phyloP scores from a whole-genome alignment of 2,329 filamentous ascomycete genomes.

The Pseudogymnoascus pannorum region DNA sequence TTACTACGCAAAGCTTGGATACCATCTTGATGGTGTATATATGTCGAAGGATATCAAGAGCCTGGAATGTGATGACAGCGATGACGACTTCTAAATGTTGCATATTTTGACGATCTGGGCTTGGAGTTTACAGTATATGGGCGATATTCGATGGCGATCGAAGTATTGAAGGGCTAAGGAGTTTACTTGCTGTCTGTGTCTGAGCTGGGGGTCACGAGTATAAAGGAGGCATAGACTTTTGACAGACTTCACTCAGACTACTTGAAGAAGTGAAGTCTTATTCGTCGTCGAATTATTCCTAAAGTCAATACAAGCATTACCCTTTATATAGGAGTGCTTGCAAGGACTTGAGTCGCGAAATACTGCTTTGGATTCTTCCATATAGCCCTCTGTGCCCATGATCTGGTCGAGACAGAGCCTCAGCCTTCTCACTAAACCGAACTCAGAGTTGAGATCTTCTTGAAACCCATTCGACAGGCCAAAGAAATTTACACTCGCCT shows the following conservation, averaged over 20 bases:
- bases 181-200: not conserved
- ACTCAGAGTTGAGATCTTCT: not conserved
- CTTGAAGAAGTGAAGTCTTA: not conserved
- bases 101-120: not conserved
- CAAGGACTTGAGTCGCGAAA: not conserved
- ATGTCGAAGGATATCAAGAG: slow-evolving; percentile 47
- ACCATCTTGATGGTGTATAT: slow-evolving; percentile 87
- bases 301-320: not conserved
- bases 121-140: not conserved
- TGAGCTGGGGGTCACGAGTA: too few relatives aligned
- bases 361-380: not conserved
- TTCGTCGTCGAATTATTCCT: not conserved
- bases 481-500: not conserved
- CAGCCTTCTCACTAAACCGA: not conserved
- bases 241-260: not conserved
- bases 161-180: not conserved
- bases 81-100: not conserved
- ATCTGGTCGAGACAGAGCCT: not conserved
- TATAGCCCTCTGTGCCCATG: not conserved
- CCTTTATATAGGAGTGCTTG: not conserved
- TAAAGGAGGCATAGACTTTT: too few relatives aligned
- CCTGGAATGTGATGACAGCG: slow-evolving; percentile 4
- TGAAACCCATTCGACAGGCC: not conserved
- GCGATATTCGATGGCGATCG: not conserved
- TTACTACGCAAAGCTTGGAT: slow-evolving; percentile 90